Percentiles rank a stretch among this genome's conserved stretches.
These are phyloP conservation scores for Trichoderma erinaceum DNA, from an alignment of 495 filamentous ascomycete species.

Conservation along the genomic window DNA sequence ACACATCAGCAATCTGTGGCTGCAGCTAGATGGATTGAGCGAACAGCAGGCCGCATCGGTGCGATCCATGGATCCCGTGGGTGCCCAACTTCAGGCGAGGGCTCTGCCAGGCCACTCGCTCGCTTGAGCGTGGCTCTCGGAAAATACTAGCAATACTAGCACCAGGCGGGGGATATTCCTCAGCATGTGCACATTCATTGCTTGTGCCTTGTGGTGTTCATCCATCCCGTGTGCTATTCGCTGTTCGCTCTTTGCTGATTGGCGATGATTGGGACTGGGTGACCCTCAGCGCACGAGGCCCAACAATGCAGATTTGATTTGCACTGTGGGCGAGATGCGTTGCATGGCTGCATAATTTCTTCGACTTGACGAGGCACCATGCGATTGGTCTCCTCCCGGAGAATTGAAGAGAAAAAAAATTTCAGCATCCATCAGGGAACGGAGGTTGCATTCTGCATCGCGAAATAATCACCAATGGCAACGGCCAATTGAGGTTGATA, in stretches of 20 bases:
- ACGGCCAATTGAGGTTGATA: neutral
- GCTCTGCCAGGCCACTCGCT: slow-evolving; percentile 6
- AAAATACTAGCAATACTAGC: neutral
- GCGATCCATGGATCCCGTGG: slow-evolving; percentile 7
- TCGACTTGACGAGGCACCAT: slow-evolving; percentile 7
- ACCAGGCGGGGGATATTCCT: neutral
- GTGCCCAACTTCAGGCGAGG: slow-evolving; percentile 5
- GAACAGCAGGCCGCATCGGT: neutral
- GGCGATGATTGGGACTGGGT: neutral
- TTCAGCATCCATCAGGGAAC: neutral
- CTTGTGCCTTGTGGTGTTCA: neutral
- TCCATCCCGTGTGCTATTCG: neutral
- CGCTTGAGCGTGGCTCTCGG: slow-evolving; percentile 8
- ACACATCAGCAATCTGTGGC: slow-evolving; percentile 9
- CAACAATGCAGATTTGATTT: slow-evolving; percentile 2
- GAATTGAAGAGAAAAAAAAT: neutral
- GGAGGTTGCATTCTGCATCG: slow-evolving; percentile 6
- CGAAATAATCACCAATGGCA: neutral
- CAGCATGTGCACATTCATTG: neutral
- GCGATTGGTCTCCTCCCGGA: neutral
- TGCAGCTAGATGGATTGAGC: slow-evolving; percentile 7
- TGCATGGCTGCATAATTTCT: slow-evolving; percentile 12
- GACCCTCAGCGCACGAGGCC: neutral
- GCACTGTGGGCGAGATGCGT: neutral
- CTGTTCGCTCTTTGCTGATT: neutral